Evolutionary conservation across 2,329 filamentous ascomycete genomes (phyloP).

Genomic region (Hymenoscyphus albidus): DNA sequence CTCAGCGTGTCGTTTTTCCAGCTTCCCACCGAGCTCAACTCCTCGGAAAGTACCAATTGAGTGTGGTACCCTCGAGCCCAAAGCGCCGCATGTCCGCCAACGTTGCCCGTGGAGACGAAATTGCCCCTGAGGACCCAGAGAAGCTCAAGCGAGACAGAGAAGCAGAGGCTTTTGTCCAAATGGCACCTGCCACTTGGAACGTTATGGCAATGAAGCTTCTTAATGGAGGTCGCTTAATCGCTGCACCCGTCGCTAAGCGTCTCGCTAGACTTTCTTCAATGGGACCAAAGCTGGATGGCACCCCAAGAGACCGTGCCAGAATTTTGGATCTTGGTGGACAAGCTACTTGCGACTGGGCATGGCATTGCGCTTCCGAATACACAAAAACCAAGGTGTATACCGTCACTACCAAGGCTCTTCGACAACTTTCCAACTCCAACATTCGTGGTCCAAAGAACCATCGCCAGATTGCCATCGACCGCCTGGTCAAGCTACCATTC

Average conservation of each 20-base stretch:
- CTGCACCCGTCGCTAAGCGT: slow-evolving; percentile 59
- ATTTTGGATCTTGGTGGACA: slow-evolving; percentile 87
- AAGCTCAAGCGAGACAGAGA: slow-evolving; percentile 70
- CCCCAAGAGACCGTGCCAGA: slow-evolving; percentile 52
- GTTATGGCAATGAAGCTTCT: slow-evolving; percentile 58
- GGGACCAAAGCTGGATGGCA: slow-evolving; percentile 42
- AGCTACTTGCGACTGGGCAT: slow-evolving; percentile 87
- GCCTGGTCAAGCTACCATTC: slow-evolving; percentile 80
- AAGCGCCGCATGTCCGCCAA: slow-evolving; percentile 70
- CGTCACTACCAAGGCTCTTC: slow-evolving; percentile 69
- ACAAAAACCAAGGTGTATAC: slow-evolving; percentile 85
- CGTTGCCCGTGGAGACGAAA: slow-evolving; percentile 68
- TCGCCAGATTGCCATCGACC: slow-evolving; percentile 72
- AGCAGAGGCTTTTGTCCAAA: slow-evolving; percentile 72
- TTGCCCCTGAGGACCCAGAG: slow-evolving; percentile 58
- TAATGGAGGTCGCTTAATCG: slow-evolving; percentile 61
- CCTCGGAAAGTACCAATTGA: slow-evolving; percentile 78
- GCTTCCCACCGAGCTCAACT: slow-evolving; percentile 75
- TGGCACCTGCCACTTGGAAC: slow-evolving; percentile 57
- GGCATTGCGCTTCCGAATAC: slow-evolving; percentile 85
- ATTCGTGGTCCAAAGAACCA: slow-evolving; percentile 85
- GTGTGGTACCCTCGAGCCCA: slow-evolving; percentile 62
- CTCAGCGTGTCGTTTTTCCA: slow-evolving; percentile 70
- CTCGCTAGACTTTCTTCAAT: slow-evolving; percentile 53
- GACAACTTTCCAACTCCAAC: slow-evolving; percentile 67